These are phyloP conservation scores for Globisporangium camurandrum DNA, from an alignment of 352 stramenopile species.

Conservation along the genomic window DNA sequence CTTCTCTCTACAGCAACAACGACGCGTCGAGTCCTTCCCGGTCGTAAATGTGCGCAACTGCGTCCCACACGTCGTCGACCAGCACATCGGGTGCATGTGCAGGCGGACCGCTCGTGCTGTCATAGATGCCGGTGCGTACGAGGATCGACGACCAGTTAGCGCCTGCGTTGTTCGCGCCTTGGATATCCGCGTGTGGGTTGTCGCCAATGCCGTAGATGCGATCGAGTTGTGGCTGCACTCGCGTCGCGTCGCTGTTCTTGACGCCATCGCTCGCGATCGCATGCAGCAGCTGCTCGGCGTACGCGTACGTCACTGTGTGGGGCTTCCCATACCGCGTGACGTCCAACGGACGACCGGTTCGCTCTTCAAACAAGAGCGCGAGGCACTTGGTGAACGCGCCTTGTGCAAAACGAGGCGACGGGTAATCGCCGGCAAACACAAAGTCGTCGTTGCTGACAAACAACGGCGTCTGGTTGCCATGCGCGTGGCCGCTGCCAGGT, in stretches of 20 bases:
- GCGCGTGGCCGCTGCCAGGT: constrained; percentile 39
- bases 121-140: constrained; percentile 82
- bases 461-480: constrained; percentile 61
- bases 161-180: constrained; percentile 80
- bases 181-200: constrained; percentile 83
- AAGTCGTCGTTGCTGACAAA: constrained; percentile 87
- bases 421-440: constrained; percentile 77
- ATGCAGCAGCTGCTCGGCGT: constrained; percentile 58
- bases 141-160: constrained; percentile 81
- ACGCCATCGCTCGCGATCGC: constrained; percentile 42
- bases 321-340: constrained; percentile 83
- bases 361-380: constrained; percentile 63
- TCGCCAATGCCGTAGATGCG: constrained; percentile 86
- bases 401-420: constrained; percentile 79
- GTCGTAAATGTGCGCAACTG: constrained; percentile 71
- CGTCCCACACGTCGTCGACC: constrained; percentile 60
- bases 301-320: constrained; percentile 79
- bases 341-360: constrained; percentile 52
- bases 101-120: constrained; percentile 45
- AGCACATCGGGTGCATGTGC: constrained; percentile 61
- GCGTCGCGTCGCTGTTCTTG: constrained; percentile 18
- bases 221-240: constrained; percentile 31
- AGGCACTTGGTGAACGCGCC: constrained; percentile 73
- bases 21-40: constrained; percentile 35
- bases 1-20: constrained; percentile 25